A percentile compares a stretch with the other conserved stretches of the same genome.
phyloP scores from a whole-genome alignment of 164 flowering plant genomes.

The Sedum album region DNA sequence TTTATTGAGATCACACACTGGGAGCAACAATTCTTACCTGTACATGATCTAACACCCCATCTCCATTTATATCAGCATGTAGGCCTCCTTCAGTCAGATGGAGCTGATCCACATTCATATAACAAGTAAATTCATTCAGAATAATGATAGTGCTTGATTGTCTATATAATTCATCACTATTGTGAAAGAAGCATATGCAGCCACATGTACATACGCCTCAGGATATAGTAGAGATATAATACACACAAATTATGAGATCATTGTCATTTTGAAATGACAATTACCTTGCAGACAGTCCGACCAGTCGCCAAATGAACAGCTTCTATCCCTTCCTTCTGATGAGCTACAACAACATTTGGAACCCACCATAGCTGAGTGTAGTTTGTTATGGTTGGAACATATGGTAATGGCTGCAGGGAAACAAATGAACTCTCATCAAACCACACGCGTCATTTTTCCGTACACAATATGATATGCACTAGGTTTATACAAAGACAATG shows the following conservation, averaged over 20 bases:
- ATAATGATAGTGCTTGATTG: background rate
- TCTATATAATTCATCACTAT: background rate
- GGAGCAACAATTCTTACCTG: slow-evolving; percentile 41
- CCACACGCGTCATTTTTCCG: background rate
- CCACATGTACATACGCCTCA: background rate
- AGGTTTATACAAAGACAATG: background rate
- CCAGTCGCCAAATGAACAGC: slow-evolving; percentile 94
- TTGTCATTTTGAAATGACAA: background rate
- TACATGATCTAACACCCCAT: slow-evolving; percentile 96
- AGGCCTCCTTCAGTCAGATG: slow-evolving; percentile 99
- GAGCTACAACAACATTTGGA: slow-evolving; percentile 96
- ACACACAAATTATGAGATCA: background rate
- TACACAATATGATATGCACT: background rate
- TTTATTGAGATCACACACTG: background rate
- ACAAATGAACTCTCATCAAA: slow-evolving; percentile 9
- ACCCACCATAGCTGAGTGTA: slow-evolving; percentile 97
- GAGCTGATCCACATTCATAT: slow-evolving; percentile 39
- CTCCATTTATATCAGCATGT: slow-evolving; percentile 99
- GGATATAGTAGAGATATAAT: background rate
- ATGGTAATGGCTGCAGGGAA: slow-evolving; percentile 49
- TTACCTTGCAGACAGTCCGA: slow-evolving; percentile 87
- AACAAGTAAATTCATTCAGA: background rate
- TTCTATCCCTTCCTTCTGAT: slow-evolving; percentile 95
- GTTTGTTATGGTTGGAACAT: slow-evolving; percentile 90
- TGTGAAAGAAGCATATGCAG: background rate